phyloP scores from a whole-genome alignment of 2,329 filamentous ascomycete species.

The Colletotrichum abscissum region DNA sequence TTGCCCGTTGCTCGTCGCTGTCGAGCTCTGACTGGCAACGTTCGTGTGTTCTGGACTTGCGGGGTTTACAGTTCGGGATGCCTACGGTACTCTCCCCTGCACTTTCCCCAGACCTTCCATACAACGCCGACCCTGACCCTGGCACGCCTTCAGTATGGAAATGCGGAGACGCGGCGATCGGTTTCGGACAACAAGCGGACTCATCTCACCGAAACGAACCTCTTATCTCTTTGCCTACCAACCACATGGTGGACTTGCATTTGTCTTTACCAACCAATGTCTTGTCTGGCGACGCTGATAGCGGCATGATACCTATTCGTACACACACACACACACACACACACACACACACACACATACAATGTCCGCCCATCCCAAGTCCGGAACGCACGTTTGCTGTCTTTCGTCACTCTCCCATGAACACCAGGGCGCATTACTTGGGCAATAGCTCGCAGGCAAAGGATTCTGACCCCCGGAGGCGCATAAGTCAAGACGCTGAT shows the following conservation, averaged over 20 bases:
- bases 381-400: slow-evolving; percentile 11
- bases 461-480: neutral
- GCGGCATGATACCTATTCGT: neutral
- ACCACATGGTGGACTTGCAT: slow-evolving; percentile 8
- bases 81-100: neutral
- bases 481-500: slow-evolving; percentile 33
- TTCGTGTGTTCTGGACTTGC: slow-evolving; percentile 21
- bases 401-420: slow-evolving; percentile 15
- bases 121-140: neutral
- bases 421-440: slow-evolving; percentile 10
- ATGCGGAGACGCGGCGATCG: slow-evolving; percentile 18
- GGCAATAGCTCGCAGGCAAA: slow-evolving; percentile 9
- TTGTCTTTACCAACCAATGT: slow-evolving; percentile 4
- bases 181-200: slow-evolving; percentile 14
- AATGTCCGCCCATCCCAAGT: slow-evolving; percentile 24
- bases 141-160: slow-evolving; percentile 15
- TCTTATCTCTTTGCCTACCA: slow-evolving; percentile 2
- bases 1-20: neutral
- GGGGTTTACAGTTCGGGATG: slow-evolving; percentile 10
- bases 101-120: slow-evolving; percentile 16
- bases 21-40: slow-evolving; percentile 6
- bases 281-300: slow-evolving; percentile 12
- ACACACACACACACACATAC: neutral
- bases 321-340: neutral
- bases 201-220: slow-evolving; percentile 10